Base-by-base conservation (phyloP, 2,329 filamentous ascomycete species). In the Onygena corvina region DNA sequence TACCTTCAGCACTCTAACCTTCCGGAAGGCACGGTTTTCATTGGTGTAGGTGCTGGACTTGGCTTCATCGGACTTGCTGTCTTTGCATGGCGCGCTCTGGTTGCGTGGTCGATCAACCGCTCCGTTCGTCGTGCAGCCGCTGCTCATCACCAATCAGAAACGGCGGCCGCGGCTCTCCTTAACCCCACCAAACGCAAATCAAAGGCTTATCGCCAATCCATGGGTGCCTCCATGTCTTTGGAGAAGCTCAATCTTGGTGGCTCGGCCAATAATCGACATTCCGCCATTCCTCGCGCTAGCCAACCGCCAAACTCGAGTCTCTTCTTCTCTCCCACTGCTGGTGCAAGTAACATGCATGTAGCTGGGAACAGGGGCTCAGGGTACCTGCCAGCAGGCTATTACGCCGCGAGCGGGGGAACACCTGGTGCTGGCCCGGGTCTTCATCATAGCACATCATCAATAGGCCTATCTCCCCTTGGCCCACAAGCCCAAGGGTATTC, bases 11-110 rank as follows among this genome's bases (percentile, higher is more conserved):
- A 83, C 60, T 93, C 88, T 0, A 81, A 70, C 48, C 74, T 89
- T 8, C 92, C 92, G 2, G 85, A 96, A 60, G 92, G 92, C 49
- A 95, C 90, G 3, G 84, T 98, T 52, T 98, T 98, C 70, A 98
- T 98, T 59, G 84, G 81, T 18, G 92, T 96, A 1, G 92, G 92
- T 40, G 84, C 88, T 21, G 83, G 87, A 23, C 77, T 98, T 4
- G 92, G 86, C 12, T 83, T 88, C 56, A 79, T 95, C 55, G 86
- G 81, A 8, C 71, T 87, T 6, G 81, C 80, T n/a, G 79, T 96
- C 38, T 74, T 98, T 9, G 74, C 84, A 51, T 98, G 92, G 92
- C 86, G 90, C 53, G 82, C 76, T 46, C 76, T 95, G 50, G 81
- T 95, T 52, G 88, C 86, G 52, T 94, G 87, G 76, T 84, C 90